phyloP scores from a whole-genome alignment of 2,329 filamentous ascomycete genomes.

The Thermomyces lanuginosus region DNA sequence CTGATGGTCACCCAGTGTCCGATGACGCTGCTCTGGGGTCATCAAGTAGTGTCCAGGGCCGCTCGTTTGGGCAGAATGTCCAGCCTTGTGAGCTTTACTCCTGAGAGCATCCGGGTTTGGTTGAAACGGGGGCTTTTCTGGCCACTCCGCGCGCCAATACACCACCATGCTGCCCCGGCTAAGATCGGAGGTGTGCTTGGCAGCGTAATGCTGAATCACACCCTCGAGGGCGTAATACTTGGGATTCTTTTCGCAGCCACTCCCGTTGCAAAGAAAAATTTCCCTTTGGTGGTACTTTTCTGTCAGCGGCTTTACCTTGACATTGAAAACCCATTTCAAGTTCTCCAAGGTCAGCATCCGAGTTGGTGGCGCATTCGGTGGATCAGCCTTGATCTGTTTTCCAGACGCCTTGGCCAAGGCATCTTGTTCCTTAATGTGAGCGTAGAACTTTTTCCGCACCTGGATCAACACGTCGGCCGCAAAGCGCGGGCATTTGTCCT shows the following conservation, averaged over 20 bases:
- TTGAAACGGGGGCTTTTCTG: slow-evolving; percentile 55
- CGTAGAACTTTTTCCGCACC: slow-evolving; percentile 51
- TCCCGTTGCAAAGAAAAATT: slow-evolving; percentile 60
- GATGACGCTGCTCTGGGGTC: slow-evolving; percentile 7
- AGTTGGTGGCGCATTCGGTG: slow-evolving; percentile 38
- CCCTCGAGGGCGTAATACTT: slow-evolving; percentile 64
- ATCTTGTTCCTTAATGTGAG: slow-evolving; percentile 39
- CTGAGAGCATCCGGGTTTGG: slow-evolving; percentile 38
- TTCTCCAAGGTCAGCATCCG: slow-evolving; percentile 59
- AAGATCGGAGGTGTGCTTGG: slow-evolving; percentile 58
- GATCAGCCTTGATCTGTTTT: slow-evolving; percentile 31
- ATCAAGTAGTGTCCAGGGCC: slow-evolving; percentile 8
- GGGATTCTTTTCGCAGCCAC: slow-evolving; percentile 45
- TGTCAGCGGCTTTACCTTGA: slow-evolving; percentile 54
- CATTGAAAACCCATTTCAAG: slow-evolving; percentile 74
- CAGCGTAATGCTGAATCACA: slow-evolving; percentile 67
- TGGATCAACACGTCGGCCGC: slow-evolving; percentile 55
- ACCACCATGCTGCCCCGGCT: slow-evolving; percentile 58
- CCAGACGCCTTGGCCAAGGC: slow-evolving; percentile 33
- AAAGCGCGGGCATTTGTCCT: slow-evolving; percentile 49
- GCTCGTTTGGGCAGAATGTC: slow-evolving; percentile 8
- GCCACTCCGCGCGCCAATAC: slow-evolving; percentile 70
- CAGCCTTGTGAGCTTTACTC: slow-evolving; percentile 16
- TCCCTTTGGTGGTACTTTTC: slow-evolving; percentile 52
- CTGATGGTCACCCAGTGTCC: slow-evolving; percentile 8